Conservation (phyloP, 768 basidiomycete genomes). For the Suillus decipiens region DNA sequence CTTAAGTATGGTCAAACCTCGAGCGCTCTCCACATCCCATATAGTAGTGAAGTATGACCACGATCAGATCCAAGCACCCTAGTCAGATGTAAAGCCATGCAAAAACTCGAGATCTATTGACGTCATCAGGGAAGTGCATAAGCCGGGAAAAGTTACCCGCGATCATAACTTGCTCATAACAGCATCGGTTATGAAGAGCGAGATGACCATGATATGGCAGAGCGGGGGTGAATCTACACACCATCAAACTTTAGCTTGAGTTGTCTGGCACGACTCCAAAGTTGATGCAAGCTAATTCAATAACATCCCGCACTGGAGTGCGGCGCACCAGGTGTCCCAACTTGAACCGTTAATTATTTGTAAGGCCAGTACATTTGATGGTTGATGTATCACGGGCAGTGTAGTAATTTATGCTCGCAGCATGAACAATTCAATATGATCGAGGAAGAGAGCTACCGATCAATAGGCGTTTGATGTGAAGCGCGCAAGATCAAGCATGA, state of each 20-base stretch:
- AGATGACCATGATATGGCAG: neutral
- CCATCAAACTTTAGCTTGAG: slow-evolving; percentile 3
- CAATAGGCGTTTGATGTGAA: neutral
- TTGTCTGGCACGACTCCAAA: neutral
- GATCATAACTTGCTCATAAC: neutral
- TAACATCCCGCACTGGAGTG: neutral
- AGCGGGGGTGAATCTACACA: neutral
- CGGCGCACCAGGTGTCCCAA: neutral
- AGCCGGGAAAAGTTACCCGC: neutral
- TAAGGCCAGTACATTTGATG: neutral
- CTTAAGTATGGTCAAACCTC: neutral
- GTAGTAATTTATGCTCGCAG: neutral
- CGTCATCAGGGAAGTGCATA: neutral
- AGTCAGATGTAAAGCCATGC: neutral
- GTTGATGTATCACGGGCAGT: neutral
- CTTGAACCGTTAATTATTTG: neutral
- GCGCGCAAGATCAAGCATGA: slow-evolving; percentile 1
- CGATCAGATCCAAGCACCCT: neutral
- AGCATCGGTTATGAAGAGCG: neutral
- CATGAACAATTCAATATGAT: neutral
- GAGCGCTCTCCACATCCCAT: neutral
- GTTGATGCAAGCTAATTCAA: neutral
- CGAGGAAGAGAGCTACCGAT: neutral
- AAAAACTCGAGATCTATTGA: neutral
- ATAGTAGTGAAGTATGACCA: neutral